Evolutionary conservation across 331 rosid genomes (phyloP), one percentile per base, ranked within the genome.

Genomic region (Phaseolus coccineus): DNA sequence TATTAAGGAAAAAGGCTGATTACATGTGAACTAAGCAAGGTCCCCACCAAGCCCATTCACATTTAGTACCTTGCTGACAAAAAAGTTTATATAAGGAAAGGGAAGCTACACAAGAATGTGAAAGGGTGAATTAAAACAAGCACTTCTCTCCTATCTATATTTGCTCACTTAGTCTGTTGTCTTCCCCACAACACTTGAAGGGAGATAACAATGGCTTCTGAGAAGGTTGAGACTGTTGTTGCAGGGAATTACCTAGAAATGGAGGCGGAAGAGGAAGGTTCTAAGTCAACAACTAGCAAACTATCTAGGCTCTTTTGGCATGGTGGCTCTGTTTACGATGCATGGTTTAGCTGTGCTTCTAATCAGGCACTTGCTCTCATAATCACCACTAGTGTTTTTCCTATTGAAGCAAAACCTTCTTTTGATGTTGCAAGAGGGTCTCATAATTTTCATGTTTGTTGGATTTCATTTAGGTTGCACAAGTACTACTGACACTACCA

Each of bases 321-420:
- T 76, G 99, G 99, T 48, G 99, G 98, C 48, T 95, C 99, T n/a
- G 98, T 92, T 47, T 95, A 95, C 68, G 99, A 95, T 84, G 98
- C 99, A 44, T 95, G 99, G 97, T 95, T 95, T 64, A 95, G 98
- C 87, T 93, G 97, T 83, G 87, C 99, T 88, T 96, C 98, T 67
- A 96, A 96, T 81, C 98, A 96, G 98, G 98, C 84, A 87, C 74
- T 77, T 37, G 4, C 39, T 51, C 57, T 12, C 37, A 5, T 12
- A n/a, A 27, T 44, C 40, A 25, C 12, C 39, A 16, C 24, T 74
- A 8, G 24, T 59, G 39, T 25, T 30, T 35, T 74, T 8, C 27
- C 24, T 9, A 24, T 15, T 31, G 33, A 25, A 30, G 55, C 51
- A 67, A 6, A 24, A 46, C 44, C 24, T 64, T 79, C 3, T 19